phyloP scores from a whole-genome alignment of 371 early-diverging fungal species.

The Lichtheimia corymbifera region DNA sequence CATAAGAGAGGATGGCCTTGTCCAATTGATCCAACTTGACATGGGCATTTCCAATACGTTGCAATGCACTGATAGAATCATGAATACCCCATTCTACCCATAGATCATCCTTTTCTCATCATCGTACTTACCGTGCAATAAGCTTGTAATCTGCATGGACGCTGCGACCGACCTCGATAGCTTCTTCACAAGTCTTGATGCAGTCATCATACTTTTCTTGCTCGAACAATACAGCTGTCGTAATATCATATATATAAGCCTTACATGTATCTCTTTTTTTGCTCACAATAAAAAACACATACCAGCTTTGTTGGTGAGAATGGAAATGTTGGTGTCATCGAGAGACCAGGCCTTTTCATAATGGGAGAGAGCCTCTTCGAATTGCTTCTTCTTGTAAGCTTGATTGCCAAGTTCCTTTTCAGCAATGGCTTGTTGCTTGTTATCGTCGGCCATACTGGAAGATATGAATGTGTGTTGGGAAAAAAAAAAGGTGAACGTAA shows the following conservation, averaged over 20 bases:
- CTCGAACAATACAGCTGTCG: conserved; percentile 87
- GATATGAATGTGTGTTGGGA: neutral
- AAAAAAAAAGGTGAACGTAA: neutral
- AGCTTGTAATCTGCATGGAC: conserved; percentile 92
- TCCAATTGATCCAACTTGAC: conserved; percentile 75
- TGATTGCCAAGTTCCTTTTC: conserved; percentile 93
- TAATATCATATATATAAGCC: conserved; percentile 12
- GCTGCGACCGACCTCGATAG: conserved; percentile 92
- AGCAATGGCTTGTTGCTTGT: conserved; percentile 74
- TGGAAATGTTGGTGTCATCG: conserved; percentile 86
- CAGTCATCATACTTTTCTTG: conserved; percentile 89
- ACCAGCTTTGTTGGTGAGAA: conserved; percentile 93
- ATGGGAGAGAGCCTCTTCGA: conserved; percentile 86
- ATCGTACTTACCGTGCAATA: conserved; percentile 74
- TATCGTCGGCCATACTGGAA: conserved; percentile 48
- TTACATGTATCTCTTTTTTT: neutral
- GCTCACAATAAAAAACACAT: neutral
- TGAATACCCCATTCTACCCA: neutral
- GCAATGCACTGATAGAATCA: conserved; percentile 66
- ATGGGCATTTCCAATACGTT: conserved; percentile 91
- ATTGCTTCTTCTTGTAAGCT: conserved; percentile 91
- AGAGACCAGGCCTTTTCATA: conserved; percentile 92
- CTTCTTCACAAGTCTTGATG: conserved; percentile 90
- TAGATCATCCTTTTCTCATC: neutral
- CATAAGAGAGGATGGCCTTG: conserved; percentile 89